phyloP scores from a whole-genome alignment of 495 filamentous ascomycete species.

The Polyplosphaeria fusca region DNA sequence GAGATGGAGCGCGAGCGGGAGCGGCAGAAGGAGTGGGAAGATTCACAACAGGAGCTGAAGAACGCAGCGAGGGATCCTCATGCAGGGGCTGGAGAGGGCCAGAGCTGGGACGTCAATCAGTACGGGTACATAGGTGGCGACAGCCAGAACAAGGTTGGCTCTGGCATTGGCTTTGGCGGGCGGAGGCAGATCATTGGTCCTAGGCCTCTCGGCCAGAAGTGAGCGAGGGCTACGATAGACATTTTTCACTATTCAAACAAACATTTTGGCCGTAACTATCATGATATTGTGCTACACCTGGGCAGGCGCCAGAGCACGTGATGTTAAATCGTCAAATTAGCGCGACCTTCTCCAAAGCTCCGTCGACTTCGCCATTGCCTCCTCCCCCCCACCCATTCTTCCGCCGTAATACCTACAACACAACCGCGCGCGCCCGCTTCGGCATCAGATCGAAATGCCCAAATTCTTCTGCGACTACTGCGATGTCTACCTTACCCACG shows the following conservation, averaged over 20 bases:
- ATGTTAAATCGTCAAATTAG: no score
- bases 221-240: not conserved
- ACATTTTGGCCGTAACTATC: no score
- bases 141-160: conserved; percentile 68
- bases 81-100: conserved; percentile 48
- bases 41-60: conserved; percentile 71
- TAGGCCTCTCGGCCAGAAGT: conserved; percentile 48
- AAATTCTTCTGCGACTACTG: conserved; percentile 91
- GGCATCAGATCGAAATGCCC: conserved; percentile 46
- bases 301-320: no score
- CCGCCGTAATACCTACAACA: no score
- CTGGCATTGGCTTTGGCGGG: conserved; percentile 67
- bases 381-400: no score
- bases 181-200: conserved; percentile 80
- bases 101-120: conserved; percentile 81
- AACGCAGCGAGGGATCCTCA: conserved; percentile 50
- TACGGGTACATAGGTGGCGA: conserved; percentile 86
- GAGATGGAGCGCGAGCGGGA: conserved; percentile 96
- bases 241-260: no score
- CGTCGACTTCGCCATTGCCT: no score
- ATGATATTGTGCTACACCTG: no score
- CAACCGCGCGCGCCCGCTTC: no score
- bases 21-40: conserved; percentile 92
- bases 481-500: conserved; percentile 99
- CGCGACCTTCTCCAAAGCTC: no score